phyloP scores from a whole-genome alignment of 768 basidiomycete species.

The Lentinula aciculospora region DNA sequence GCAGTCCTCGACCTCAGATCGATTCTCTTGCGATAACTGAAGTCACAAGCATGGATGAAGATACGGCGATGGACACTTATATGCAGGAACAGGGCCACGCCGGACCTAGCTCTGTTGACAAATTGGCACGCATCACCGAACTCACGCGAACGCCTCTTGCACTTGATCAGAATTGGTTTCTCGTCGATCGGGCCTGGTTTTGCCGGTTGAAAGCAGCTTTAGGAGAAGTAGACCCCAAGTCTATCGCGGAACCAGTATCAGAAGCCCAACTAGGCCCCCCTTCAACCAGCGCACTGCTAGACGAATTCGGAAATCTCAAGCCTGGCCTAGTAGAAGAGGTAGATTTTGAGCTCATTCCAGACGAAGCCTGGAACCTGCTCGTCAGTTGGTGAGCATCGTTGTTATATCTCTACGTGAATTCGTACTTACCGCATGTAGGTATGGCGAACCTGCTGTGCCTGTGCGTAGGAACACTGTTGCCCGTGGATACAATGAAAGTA shows the following conservation, averaged over 20 bases:
- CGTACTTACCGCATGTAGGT: conserved; percentile 41
- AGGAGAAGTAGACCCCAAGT: conserved; percentile 37
- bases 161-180: conserved; percentile 72
- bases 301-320: conserved; percentile 43
- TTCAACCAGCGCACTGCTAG: conserved; percentile 65
- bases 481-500: conserved; percentile 42
- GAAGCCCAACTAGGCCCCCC: conserved; percentile 69
- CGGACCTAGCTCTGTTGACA: conserved; percentile 26
- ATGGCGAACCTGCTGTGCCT: conserved; percentile 51
- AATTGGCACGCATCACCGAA: conserved; percentile 43
- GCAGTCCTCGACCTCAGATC: conserved; percentile 32
- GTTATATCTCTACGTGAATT: conserved; percentile 4
- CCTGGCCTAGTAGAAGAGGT: conserved; percentile 48
- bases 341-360: conserved; percentile 74
- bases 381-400: conserved; percentile 54
- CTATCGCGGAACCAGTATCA: conserved; percentile 60
- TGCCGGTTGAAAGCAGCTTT: conserved; percentile 71
- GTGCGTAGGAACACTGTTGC: conserved; percentile 66
- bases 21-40: conserved; percentile 37
- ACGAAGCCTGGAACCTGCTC: conserved; percentile 65
- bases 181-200: conserved; percentile 70
- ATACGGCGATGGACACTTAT: conserved; percentile 58
- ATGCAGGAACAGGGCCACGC: conserved; percentile 51
- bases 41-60: conserved; percentile 16
- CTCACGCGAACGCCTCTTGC: conserved; percentile 45